Conservation (phyloP, 257 asterid species). For the Sherardia arvensis region DNA sequence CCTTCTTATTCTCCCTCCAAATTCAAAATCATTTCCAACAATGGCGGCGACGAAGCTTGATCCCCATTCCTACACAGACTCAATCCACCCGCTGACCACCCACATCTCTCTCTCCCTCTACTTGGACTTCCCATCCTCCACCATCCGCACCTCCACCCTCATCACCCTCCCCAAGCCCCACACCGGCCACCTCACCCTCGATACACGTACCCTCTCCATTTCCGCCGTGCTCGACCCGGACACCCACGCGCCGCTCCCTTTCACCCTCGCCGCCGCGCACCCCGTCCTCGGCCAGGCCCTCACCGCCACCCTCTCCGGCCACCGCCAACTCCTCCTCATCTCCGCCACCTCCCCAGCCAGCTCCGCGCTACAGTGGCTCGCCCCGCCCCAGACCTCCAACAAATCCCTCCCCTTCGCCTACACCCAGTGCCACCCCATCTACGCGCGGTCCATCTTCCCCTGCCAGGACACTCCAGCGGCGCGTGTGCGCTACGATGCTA, state of each 20-base stretch:
- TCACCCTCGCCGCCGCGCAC: slow-evolving; percentile 36
- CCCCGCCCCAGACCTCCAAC: slow-evolving; percentile 79
- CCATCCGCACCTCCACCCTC: slow-evolving; percentile 62
- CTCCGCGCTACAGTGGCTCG: slow-evolving; percentile 89
- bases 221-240: slow-evolving; percentile 48
- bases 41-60: slow-evolving; percentile 84
- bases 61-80: slow-evolving; percentile 86
- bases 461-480: slow-evolving; percentile 97
- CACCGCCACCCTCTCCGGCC: slow-evolving; percentile 41
- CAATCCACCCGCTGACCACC: slow-evolving; percentile 71
- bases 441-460: slow-evolving; percentile 92
- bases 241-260: slow-evolving; percentile 44
- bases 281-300: slow-evolving; percentile 56
- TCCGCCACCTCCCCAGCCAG: slow-evolving; percentile 48
- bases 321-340: slow-evolving; percentile 37
- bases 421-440: slow-evolving; percentile 91
- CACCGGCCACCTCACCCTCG: slow-evolving; percentile 63
- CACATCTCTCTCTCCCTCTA: slow-evolving; percentile 71
- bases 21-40: background rate
- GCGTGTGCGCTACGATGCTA: slow-evolving; percentile 55
- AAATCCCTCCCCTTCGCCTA: slow-evolving; percentile 69
- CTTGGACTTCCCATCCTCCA: slow-evolving; percentile 77
- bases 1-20: too few species aligned
- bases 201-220: slow-evolving; percentile 66
- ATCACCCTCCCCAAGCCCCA: slow-evolving; percentile 55